Conservation (phyloP, 257 asterid species). For the Anisodus acutangulus region DNA sequence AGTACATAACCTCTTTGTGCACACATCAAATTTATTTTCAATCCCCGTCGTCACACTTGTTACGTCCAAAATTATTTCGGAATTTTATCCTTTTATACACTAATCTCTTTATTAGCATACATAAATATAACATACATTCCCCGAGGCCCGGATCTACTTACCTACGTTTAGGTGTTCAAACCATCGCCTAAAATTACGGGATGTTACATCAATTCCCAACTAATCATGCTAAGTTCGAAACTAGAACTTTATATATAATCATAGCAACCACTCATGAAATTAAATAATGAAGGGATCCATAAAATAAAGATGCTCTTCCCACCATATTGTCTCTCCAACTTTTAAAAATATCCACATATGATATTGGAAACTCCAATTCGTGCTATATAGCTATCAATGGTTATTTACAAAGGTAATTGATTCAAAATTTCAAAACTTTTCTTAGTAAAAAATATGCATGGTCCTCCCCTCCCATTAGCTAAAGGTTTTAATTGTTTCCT, state of each 20-base stretch:
- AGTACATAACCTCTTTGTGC: too few relatives aligned
- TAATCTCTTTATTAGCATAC: too few relatives aligned
- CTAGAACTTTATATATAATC: background rate
- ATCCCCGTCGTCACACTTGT: too few relatives aligned
- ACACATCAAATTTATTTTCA: too few relatives aligned
- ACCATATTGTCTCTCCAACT: slow-evolving; percentile 25
- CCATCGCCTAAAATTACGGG: too few relatives aligned
- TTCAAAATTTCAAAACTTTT: background rate
- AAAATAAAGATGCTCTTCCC: background rate
- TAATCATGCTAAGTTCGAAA: slow-evolving; percentile 13
- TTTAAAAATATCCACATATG: background rate
- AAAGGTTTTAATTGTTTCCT: background rate
- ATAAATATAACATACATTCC: too few relatives aligned
- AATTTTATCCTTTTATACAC: too few relatives aligned
- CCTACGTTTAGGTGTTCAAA: too few relatives aligned
- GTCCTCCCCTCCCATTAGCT: slow-evolving; percentile 24
- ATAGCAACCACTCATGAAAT: slow-evolving; percentile 14
- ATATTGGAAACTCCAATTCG: slow-evolving; percentile 2
- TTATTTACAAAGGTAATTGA: slow-evolving; percentile 10
- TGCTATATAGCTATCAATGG: slow-evolving; percentile 21
- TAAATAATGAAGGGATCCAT: background rate
- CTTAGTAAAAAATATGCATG: background rate
- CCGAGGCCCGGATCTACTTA: too few relatives aligned
- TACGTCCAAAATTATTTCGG: too few relatives aligned
- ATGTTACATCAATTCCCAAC: background rate